These are phyloP conservation scores for Haberlea rhodopensis DNA, from an alignment of 257 asterid species.

Conservation along the genomic window DNA sequence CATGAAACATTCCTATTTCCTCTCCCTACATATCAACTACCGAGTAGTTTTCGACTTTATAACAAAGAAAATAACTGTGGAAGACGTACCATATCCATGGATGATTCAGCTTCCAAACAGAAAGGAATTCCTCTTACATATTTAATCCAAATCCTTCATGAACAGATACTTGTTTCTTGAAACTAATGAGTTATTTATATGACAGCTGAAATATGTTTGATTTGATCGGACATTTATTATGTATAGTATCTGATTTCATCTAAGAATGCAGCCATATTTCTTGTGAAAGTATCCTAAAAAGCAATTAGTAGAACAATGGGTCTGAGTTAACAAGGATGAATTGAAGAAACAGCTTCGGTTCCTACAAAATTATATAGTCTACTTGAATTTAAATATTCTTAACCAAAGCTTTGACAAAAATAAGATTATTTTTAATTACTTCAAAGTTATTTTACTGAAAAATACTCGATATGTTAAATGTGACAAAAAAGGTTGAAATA, in stretches of 20 bases:
- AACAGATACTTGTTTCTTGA: slow-evolving; percentile 7
- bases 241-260: neutral
- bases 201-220: slow-evolving; percentile 8
- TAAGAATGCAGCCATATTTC: too few relatives aligned
- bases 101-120: slow-evolving; percentile 9
- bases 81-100: slow-evolving; percentile 28
- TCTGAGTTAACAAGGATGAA: slow-evolving; percentile 37
- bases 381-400: neutral
- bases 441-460: too few relatives aligned
- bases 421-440: too few relatives aligned
- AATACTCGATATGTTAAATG: too few relatives aligned
- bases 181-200: neutral
- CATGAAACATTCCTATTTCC: too few relatives aligned
- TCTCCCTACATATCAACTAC: too few relatives aligned
- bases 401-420: too few relatives aligned
- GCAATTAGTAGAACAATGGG: slow-evolving; percentile 20
- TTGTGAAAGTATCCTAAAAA: slow-evolving; percentile 29
- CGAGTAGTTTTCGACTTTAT: neutral
- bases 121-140: too few relatives aligned
- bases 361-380: slow-evolving; percentile 16
- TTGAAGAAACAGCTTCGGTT: slow-evolving; percentile 24
- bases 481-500: too few relatives aligned
- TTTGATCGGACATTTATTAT: neutral
- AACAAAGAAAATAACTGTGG: neutral
- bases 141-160: slow-evolving; percentile 11